Evolutionary conservation across 768 basidiomycete genomes (phyloP).

Genomic region (Phaffia australis): DNA sequence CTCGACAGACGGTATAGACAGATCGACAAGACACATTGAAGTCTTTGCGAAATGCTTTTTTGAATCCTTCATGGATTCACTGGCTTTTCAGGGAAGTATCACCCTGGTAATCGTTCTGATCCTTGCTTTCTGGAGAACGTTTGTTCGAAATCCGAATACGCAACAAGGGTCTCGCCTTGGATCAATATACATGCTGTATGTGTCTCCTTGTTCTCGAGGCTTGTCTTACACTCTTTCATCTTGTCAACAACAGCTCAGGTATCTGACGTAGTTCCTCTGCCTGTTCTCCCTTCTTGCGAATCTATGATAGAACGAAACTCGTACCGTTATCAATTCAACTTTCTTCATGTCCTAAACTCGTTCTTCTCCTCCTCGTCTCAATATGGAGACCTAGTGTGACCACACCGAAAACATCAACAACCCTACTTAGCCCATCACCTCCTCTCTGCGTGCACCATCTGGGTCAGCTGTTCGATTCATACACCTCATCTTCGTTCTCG

Average conservation of each 20-base stretch:
- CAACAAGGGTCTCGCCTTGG: constrained; percentile 26
- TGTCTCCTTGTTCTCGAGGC: background rate
- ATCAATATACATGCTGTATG: constrained; percentile 33
- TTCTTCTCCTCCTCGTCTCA: constrained; percentile 34
- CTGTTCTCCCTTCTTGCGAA: background rate
- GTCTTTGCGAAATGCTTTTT: too few species aligned
- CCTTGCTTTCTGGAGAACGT: too few species aligned
- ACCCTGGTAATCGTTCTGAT: too few species aligned
- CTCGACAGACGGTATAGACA: too few species aligned
- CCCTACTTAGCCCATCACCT: background rate
- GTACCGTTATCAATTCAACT: constrained; percentile 35
- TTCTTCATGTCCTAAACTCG: constrained; percentile 34
- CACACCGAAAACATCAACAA: background rate
- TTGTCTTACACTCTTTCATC: too few species aligned
- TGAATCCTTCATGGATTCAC: too few species aligned
- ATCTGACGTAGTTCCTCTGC: background rate
- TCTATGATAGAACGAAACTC: constrained; percentile 15
- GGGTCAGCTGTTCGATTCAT: background rate
- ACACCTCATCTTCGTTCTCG: background rate
- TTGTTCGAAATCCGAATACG: too few species aligned
- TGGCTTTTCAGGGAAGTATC: too few species aligned
- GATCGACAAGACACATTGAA: too few species aligned
- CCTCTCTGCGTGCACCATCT: background rate
- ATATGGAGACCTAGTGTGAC: constrained; percentile 29
- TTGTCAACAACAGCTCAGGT: too few species aligned